Percentiles rank a stretch among this genome's conserved stretches.
Conservation (phyloP, 2,329 filamentous ascomycete genomes). For the Beauveria pseudobassiana region DNA sequence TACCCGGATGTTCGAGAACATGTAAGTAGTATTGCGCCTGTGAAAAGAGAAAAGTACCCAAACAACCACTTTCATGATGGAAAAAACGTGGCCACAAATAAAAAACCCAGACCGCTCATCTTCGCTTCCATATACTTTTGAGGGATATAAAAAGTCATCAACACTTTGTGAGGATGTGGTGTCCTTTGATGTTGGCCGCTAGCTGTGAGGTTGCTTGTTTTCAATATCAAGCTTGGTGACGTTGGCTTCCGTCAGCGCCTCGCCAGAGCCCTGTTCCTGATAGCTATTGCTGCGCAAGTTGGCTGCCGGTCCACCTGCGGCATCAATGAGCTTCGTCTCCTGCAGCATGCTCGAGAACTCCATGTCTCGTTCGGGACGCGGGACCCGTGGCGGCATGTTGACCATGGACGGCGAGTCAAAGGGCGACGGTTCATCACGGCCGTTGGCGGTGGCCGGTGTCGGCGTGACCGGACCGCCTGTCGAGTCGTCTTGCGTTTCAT, state of each 20-base stretch:
- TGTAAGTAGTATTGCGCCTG: neutral
- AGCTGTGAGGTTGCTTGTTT: constrained; percentile 14
- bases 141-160: neutral
- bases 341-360: constrained; percentile 37
- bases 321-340: constrained; percentile 40
- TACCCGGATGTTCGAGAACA: neutral
- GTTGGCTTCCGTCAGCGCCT: constrained; percentile 47
- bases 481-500: constrained; percentile 19
- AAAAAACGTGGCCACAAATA: neutral
- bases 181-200: neutral
- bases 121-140: neutral
- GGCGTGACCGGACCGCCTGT: constrained; percentile 31
- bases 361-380: constrained; percentile 29
- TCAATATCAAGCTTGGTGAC: constrained; percentile 39
- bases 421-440: constrained; percentile 33
- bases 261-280: constrained; percentile 28
- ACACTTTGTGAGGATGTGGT: neutral
- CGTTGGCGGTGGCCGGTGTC: constrained; percentile 30
- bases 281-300: constrained; percentile 26
- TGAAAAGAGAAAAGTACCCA: neutral
- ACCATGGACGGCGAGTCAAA: constrained; percentile 28
- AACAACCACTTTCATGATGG: neutral
- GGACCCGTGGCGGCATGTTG: constrained; percentile 27
- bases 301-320: constrained; percentile 31
- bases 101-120: neutral